phyloP scores from a whole-genome alignment of 345 rosid genomes.

The Hypericum androsaemum region DNA sequence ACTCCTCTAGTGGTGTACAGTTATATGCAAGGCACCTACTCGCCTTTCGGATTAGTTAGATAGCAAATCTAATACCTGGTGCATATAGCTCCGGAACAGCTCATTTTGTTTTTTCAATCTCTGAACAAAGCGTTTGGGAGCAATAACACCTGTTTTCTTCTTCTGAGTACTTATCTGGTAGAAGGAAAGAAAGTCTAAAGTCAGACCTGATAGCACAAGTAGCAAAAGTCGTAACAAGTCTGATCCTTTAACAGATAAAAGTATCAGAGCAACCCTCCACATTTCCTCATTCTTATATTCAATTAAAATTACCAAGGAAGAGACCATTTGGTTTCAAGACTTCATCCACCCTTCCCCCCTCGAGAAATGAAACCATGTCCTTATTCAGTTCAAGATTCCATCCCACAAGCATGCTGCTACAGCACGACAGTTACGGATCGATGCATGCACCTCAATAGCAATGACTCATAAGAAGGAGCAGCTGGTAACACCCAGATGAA shows the following conservation, averaged over 20 bases:
- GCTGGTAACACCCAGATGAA: background rate
- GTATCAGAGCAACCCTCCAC: no score
- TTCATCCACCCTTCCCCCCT: no score
- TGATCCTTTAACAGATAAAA: no score
- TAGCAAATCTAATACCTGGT: conserved; percentile 53
- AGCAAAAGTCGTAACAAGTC: background rate
- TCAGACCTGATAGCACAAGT: background rate
- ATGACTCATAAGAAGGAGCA: background rate
- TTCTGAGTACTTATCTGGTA: conserved; percentile 90
- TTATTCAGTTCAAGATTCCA: no score
- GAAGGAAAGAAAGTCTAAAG: conserved; percentile 4
- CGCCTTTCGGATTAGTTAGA: background rate
- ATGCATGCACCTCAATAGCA: background rate
- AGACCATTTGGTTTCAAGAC: no score
- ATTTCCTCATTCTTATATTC: no score
- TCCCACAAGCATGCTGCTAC: no score
- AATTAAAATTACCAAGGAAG: no score
- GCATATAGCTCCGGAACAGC: conserved; percentile 98
- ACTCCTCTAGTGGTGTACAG: background rate
- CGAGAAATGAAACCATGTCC: no score
- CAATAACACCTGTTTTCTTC: conserved; percentile 98
- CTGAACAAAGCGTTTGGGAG: conserved; percentile 96
- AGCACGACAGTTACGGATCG: no score
- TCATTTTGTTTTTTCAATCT: conserved; percentile 99
- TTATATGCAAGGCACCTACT: background rate